These are phyloP conservation scores for Trichoderma endophyticum DNA, from an alignment of 2,329 filamentous ascomycete species.

Conservation along the genomic window DNA sequence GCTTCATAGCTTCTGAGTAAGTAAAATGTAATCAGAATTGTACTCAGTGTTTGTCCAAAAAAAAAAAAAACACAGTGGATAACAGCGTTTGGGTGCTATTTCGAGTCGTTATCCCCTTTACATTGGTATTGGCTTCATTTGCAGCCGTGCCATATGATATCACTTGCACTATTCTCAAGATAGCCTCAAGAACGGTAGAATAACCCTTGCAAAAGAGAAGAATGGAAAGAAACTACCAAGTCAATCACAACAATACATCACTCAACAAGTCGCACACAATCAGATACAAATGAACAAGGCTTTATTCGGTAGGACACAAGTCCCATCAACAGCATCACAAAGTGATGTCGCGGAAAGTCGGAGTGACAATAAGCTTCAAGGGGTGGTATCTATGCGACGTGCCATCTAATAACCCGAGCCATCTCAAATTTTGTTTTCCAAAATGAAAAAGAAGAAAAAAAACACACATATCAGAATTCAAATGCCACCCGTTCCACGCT, in stretches of 20 bases:
- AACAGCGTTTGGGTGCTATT: neutral
- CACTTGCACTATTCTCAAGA: neutral
- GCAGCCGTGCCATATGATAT: neutral
- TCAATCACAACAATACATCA: neutral
- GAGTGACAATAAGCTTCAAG: constrained; percentile 13
- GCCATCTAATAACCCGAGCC: constrained; percentile 18
- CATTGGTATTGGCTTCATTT: neutral
- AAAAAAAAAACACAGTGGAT: neutral
- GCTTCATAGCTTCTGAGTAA: neutral
- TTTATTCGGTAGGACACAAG: constrained; percentile 2
- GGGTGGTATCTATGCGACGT: constrained; percentile 18
- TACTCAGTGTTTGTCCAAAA: neutral
- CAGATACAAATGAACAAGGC: neutral
- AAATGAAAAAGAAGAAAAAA: neutral
- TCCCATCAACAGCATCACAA: neutral
- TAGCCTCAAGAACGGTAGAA: too few relatives aligned
- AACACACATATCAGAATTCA: neutral
- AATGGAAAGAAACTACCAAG: neutral
- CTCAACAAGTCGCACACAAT: neutral
- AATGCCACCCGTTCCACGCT: constrained; percentile 1
- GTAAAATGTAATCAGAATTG: neutral
- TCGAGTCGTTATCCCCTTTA: neutral
- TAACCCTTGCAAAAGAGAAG: neutral
- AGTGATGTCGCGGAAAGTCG: neutral
- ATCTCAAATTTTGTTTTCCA: constrained; percentile 3